A percentile compares a stretch with the other conserved stretches of the same genome.
phyloP scores from a whole-genome alignment of 495 filamentous ascomycete species.

The Aspergillus sclerotiicarbonarius region DNA sequence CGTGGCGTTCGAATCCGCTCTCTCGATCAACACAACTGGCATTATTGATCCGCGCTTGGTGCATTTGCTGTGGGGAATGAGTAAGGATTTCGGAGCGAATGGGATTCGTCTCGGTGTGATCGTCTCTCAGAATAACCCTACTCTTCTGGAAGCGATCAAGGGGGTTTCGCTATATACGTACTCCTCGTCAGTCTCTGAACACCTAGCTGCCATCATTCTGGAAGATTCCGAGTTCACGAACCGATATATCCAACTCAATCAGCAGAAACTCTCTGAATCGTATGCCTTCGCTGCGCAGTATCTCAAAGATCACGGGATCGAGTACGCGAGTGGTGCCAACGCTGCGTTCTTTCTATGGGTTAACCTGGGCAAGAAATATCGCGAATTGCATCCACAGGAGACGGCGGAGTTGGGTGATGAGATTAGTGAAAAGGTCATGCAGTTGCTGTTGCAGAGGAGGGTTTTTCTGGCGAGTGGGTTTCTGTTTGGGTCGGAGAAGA shows the following conservation, averaged over 20 bases:
- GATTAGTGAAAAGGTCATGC: constrained; percentile 26
- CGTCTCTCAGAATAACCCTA: constrained; percentile 44
- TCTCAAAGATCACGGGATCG: constrained; percentile 37
- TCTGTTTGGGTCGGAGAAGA: constrained; percentile 41
- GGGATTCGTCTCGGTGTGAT: constrained; percentile 57
- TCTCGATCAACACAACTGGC: constrained; percentile 44
- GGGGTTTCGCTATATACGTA: constrained; percentile 43
- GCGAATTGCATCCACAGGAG: constrained; percentile 25
- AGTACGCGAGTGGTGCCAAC: constrained; percentile 38
- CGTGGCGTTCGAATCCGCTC: constrained; percentile 49
- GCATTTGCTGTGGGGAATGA: constrained; percentile 61
- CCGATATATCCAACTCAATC: constrained; percentile 43
- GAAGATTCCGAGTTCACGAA: constrained; percentile 47
- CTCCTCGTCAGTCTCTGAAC: constrained; percentile 43
- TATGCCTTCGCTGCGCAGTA: constrained; percentile 36
- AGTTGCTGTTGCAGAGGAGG: constrained; percentile 36
- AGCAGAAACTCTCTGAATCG: constrained; percentile 30
- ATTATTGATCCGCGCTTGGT: constrained; percentile 51
- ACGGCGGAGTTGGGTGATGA: constrained; percentile 13
- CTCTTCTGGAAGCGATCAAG: constrained; percentile 39
- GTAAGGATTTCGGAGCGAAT: constrained; percentile 58
- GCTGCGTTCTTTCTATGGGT: constrained; percentile 63
- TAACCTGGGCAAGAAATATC: constrained; percentile 45
- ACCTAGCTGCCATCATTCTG: constrained; percentile 44
- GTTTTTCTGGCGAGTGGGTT: constrained; percentile 46